Evolutionary conservation across 495 filamentous ascomycete genomes (phyloP).

Genomic region (Penicillium mononematosum): DNA sequence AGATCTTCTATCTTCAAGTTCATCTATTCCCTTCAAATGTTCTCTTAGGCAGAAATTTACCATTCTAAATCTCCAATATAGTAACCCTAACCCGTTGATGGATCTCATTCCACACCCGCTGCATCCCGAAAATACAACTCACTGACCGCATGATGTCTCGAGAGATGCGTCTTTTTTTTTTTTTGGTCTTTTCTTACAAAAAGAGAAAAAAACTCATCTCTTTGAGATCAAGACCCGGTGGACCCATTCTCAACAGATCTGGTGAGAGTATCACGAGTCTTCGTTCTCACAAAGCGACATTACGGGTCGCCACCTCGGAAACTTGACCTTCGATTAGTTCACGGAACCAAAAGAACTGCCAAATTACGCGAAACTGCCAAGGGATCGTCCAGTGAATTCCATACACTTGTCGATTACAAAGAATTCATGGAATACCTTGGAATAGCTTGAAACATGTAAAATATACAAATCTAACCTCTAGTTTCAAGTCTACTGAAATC

Average conservation of each 20-base stretch:
- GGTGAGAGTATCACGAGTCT: slow-evolving; percentile 8
- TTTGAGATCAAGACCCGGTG: neutral
- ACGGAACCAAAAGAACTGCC: slow-evolving; percentile 2
- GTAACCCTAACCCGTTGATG: slow-evolving; percentile 19
- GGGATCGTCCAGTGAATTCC: slow-evolving; percentile 2
- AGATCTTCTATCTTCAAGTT: too few relatives aligned
- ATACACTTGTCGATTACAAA: neutral
- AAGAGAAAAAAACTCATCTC: neutral
- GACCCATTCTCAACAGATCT: slow-evolving; percentile 9
- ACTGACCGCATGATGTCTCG: slow-evolving; percentile 12
- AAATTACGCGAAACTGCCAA: slow-evolving; percentile 12
- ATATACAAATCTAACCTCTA: slow-evolving; percentile 1
- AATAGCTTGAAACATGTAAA: neutral
- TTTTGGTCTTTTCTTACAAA: neutral
- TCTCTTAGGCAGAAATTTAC: neutral
- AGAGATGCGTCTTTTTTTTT: neutral
- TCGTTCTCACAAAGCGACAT: neutral
- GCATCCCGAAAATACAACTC: slow-evolving; percentile 29
- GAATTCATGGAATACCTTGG: neutral
- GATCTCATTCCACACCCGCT: slow-evolving; percentile 31
- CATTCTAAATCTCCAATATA: neutral
- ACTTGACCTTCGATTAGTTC: slow-evolving; percentile 1
- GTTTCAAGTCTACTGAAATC: slow-evolving; percentile 1
- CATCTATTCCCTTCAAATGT: too few relatives aligned
- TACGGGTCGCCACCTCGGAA: slow-evolving; percentile 4